These are phyloP conservation scores for Hypoxylon perforatum DNA, from an alignment of 495 filamentous ascomycete genomes.

Conservation along the genomic window DNA sequence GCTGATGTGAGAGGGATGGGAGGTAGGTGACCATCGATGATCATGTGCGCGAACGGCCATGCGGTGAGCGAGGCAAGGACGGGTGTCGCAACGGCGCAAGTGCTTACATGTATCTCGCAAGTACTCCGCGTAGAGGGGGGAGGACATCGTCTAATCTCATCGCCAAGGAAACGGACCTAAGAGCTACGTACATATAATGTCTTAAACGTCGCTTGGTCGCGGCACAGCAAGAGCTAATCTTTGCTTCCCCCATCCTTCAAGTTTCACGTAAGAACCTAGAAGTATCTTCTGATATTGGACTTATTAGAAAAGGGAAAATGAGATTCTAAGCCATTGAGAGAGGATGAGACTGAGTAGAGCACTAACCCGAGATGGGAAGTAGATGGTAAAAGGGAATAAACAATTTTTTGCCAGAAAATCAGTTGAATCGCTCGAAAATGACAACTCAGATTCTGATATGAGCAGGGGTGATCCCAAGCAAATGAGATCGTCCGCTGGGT, in stretches of 20 bases:
- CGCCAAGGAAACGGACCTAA: conserved; percentile 15
- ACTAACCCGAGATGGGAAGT: conserved; percentile 9
- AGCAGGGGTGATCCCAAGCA: conserved; percentile 29
- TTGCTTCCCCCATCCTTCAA: background rate
- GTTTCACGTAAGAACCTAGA: background rate
- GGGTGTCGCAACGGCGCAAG: conserved; percentile 34
- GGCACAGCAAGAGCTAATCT: background rate
- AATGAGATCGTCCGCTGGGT: conserved; percentile 33
- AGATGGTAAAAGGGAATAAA: conserved; percentile 8
- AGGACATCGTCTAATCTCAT: conserved; percentile 8
- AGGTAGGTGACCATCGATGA: conserved; percentile 39
- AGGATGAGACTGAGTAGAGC: background rate
- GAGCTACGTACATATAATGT: background rate
- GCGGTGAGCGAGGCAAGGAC: conserved; percentile 38
- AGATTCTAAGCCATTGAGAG: background rate
- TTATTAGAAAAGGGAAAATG: no score
- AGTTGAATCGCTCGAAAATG: conserved; percentile 32
- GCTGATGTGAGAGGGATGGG: conserved; percentile 40
- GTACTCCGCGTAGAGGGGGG: conserved; percentile 14
- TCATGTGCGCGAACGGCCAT: conserved; percentile 40
- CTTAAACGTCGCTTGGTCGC: background rate
- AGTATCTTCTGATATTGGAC: background rate
- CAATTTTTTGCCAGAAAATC: background rate
- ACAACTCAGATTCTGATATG: conserved; percentile 38
- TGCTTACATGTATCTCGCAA: conserved; percentile 39